Conservation (phyloP, 495 filamentous ascomycete species). For the Massariosphaeria phaeospora region DNA sequence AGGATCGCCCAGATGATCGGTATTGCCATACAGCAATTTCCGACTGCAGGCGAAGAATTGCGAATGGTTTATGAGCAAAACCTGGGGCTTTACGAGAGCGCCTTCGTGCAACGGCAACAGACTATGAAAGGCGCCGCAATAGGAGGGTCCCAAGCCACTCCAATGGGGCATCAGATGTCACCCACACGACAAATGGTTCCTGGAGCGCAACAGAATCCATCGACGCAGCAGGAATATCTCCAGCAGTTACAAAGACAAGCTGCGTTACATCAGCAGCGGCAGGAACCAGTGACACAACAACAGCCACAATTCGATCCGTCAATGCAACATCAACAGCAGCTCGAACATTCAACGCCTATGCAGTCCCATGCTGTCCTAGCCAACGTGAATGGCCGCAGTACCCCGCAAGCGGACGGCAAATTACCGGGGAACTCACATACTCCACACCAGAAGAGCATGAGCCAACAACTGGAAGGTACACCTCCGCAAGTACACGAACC, state of each 20-base stretch:
- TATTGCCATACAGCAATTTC: conserved; percentile 61
- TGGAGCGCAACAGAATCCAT: conserved; percentile 37
- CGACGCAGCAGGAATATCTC: conserved; percentile 39
- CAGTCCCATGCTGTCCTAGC: conserved; percentile 19
- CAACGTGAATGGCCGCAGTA: conserved; percentile 24
- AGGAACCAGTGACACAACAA: conserved; percentile 14
- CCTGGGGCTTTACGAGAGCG: conserved; percentile 60
- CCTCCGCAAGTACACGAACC: conserved; percentile 23
- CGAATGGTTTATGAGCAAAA: conserved; percentile 69
- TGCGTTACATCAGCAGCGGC: conserved; percentile 34
- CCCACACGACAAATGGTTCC: conserved; percentile 48
- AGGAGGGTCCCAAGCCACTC: conserved; percentile 41
- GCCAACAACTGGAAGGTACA: conserved; percentile 37
- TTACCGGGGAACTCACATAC: conserved; percentile 5
- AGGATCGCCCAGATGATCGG: conserved; percentile 63
- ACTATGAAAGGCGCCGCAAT: conserved; percentile 18
- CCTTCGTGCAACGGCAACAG: conserved; percentile 13
- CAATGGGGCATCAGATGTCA: conserved; percentile 40
- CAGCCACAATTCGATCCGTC: not conserved
- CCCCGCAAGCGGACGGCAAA: conserved; percentile 29
- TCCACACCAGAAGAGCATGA: conserved; percentile 48
- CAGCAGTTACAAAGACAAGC: conserved; percentile 41
- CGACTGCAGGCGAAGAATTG: conserved; percentile 61
- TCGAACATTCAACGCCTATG: conserved; percentile 28
- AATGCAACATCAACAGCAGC: not conserved